A percentile compares a stretch with the other conserved stretches of the same genome.
phyloP scores from a whole-genome alignment of 768 basidiomycete genomes.

The Amanita inopinata region DNA sequence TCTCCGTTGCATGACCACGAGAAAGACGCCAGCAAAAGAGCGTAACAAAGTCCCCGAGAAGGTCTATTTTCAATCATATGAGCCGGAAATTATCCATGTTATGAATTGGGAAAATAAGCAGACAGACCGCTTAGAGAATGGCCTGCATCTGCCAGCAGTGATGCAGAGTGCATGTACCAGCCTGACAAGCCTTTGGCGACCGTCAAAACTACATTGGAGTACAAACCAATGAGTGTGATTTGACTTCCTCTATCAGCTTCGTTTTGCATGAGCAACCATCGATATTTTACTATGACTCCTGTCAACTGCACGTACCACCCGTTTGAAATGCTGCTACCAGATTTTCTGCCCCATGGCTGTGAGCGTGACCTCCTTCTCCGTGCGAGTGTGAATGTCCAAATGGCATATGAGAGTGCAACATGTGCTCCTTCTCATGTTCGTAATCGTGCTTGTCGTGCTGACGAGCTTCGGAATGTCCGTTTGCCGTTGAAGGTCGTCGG shows the following conservation, averaged over 20 bases:
- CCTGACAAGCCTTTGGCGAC: conserved; percentile 81
- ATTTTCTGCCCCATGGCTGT: conserved; percentile 52
- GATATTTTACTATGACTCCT: conserved; percentile 1
- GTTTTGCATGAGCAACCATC: background rate
- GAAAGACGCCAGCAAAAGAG: conserved; percentile 84
- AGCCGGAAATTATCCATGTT: conserved; percentile 10
- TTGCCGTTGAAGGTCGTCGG: conserved; percentile 2
- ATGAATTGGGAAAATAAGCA: conserved; percentile 11
- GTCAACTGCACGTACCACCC: conserved; percentile 34
- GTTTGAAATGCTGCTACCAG: conserved; percentile 62
- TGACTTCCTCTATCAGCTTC: conserved; percentile 72
- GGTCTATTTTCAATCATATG: conserved; percentile 36
- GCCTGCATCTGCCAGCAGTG: conserved; percentile 87
- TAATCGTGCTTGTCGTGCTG: conserved; percentile 16
- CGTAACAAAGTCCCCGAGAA: conserved; percentile 87
- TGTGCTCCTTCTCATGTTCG: conserved; percentile 27
- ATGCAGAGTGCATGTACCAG: conserved; percentile 83
- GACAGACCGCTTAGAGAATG: conserved; percentile 83
- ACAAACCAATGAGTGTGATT: conserved; percentile 79
- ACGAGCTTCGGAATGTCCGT: conserved; percentile 5
- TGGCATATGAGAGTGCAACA: conserved; percentile 50
- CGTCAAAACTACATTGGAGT: conserved; percentile 76
- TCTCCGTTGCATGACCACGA: conserved; percentile 65
- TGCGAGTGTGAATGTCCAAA: conserved; percentile 62
- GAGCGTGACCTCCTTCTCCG: conserved; percentile 46